Percentiles rank a stretch among this genome's conserved stretches.
Conservation (phyloP, 345 rosid genomes). For the Punica granatum region DNA sequence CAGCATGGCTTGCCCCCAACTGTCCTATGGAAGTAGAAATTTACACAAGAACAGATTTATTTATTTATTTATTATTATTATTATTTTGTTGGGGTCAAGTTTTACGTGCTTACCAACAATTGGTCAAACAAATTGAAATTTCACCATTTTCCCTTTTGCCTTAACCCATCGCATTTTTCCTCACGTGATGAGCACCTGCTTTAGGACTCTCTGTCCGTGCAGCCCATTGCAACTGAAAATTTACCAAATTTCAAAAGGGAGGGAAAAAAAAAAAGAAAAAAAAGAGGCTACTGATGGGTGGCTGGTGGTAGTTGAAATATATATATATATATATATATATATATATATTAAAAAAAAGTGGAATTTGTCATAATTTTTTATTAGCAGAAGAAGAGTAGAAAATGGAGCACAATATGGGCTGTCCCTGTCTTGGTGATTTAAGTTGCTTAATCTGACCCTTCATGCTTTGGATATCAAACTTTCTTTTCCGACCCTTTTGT, state of each 20-base stretch:
- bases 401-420: not conserved
- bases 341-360: too few relatives aligned
- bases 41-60: too few relatives aligned
- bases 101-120: not conserved
- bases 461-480: not conserved
- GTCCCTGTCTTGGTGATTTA: not conserved
- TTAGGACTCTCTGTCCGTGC: not conserved
- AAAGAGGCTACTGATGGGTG: too few relatives aligned
- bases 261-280: too few relatives aligned
- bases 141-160: not conserved
- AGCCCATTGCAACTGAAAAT: too few relatives aligned
- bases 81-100: not conserved
- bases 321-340: too few relatives aligned
- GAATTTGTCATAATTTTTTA: too few relatives aligned
- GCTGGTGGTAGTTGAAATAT: conserved; percentile 1
- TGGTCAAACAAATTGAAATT: not conserved
- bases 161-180: not conserved
- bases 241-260: not conserved
- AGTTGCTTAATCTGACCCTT: conserved; percentile 1
- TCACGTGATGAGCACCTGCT: not conserved
- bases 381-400: too few relatives aligned
- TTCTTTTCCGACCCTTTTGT: not conserved
- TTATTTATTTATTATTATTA: not conserved
- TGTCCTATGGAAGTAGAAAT: too few relatives aligned
- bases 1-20: too few relatives aligned